Base-by-base conservation (phyloP, 2,329 filamentous ascomycete genomes). In the Paraphaeosphaeria minitans region DNA sequence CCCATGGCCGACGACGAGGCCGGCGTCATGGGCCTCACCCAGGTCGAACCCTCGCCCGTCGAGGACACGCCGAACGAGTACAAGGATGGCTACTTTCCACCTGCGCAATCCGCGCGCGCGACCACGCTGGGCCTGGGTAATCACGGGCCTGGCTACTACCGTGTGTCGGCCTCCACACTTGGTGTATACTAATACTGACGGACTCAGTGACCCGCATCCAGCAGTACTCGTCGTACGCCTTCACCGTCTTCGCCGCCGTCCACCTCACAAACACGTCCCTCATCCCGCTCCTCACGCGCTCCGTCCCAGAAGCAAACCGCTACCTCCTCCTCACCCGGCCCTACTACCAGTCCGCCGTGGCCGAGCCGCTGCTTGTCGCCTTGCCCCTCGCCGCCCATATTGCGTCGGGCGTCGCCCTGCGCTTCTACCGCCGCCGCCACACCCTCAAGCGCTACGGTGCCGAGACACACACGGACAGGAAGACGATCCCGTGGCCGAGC, bases 251-350 rank as follows among this genome's bases (percentile, higher is more conserved):
- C 64, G 75, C 77, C 41, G 70, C 78, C 60, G 76, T 80, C 50
- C 79, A 80, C 64, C 68, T 78, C 60, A 69, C 75, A 37, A 79
- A 80, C 87, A 90, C 64, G 56, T 64, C 73, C 57, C 57, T 76
- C 61, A 68, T 76, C 66, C 70, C 72, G 29, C 66, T 75, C 61
- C 53, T 69, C 53, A 66, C 72, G 50, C 65, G 66, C 58, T 71
- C 79, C 60, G 68, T 93, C 92, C 71, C 87, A 86, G 62, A 80
- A 53, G 90, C 90, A 60, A 93, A 97, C 74, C 88, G 87, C 51
- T 96, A 93, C 77, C 87, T 98, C 50, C 89, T 98, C 64, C 91
- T 97, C 76, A 93, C 93, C 29, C 87, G 94, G 61, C 93, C 96
- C 50, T 88, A 95, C 76, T 98, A 98, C 81, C 94, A 97, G 77